phyloP scores from a whole-genome alignment of 805 yeast species.

The Saccharomycopsis sp. region DNA sequence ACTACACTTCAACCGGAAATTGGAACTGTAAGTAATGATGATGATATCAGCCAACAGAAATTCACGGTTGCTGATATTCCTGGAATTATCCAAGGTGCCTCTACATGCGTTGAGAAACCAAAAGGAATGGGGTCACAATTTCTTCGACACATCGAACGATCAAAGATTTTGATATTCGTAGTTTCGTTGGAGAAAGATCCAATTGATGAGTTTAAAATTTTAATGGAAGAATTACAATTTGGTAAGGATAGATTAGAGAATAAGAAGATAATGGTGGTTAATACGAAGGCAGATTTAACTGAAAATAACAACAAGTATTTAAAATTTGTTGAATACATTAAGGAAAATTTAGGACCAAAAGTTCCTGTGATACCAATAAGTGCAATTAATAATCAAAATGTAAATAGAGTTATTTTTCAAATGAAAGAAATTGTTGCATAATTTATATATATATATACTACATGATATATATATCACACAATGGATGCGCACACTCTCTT shows the following conservation, averaged over 20 bases:
- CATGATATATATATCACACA: no score
- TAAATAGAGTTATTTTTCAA: no score
- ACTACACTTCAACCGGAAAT: constrained; percentile 89
- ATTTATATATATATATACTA: no score
- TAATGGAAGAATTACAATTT: constrained; percentile 54
- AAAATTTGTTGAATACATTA: no score
- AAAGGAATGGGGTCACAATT: constrained; percentile 94
- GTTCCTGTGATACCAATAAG: no score
- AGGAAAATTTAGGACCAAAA: no score
- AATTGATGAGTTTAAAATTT: constrained; percentile 50
- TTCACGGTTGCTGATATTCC: constrained; percentile 98
- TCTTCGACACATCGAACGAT: constrained; percentile 84
- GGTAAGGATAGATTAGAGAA: constrained; percentile 53
- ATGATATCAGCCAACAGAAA: constrained; percentile 30
- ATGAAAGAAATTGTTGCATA: no score
- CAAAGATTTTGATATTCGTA: constrained; percentile 85
- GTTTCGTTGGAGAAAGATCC: constrained; percentile 71
- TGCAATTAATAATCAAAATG: no score
- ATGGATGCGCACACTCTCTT: no score
- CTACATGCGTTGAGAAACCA: constrained; percentile 39
- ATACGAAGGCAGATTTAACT: constrained; percentile 87
- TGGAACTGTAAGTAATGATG: constrained; percentile 76
- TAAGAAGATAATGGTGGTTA: constrained; percentile 69
- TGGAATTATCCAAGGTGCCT: constrained; percentile 87
- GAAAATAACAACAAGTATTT: constrained; percentile 41